phyloP scores from a whole-genome alignment of 2,329 filamentous ascomycete species.

The Aspergillus sp. region DNA sequence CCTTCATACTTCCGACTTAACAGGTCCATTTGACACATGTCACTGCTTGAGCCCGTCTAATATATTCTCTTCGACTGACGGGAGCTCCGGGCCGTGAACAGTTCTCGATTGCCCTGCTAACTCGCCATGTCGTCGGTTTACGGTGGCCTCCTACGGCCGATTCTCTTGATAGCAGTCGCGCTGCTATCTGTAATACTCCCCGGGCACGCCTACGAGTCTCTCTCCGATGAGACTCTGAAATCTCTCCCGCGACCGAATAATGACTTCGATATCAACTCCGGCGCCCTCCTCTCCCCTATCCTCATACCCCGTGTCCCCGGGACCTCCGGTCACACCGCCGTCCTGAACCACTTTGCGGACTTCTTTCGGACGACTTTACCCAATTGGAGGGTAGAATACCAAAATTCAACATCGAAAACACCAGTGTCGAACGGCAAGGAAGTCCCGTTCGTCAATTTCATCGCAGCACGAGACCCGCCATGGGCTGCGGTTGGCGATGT shows the following conservation, averaged over 20 bases:
- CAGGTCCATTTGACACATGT: not conserved
- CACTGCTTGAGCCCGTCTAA: not conserved
- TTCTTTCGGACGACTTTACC: slow-evolving; percentile 74
- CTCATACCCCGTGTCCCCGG: slow-evolving; percentile 83
- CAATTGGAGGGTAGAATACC: slow-evolving; percentile 70
- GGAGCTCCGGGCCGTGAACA: slow-evolving; percentile 2
- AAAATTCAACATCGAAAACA: slow-evolving; percentile 84
- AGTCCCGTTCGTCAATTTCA: slow-evolving; percentile 79
- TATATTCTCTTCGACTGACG: not conserved
- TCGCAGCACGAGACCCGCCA: slow-evolving; percentile 81
- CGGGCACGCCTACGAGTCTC: slow-evolving; percentile 46
- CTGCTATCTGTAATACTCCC: slow-evolving; percentile 18
- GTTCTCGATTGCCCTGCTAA: not conserved
- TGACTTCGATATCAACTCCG: slow-evolving; percentile 72
- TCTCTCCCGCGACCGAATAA: slow-evolving; percentile 63
- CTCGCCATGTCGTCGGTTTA: slow-evolving; percentile 21
- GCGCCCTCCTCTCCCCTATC: slow-evolving; percentile 75
- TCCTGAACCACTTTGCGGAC: slow-evolving; percentile 72
- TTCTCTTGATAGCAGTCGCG: slow-evolving; percentile 21
- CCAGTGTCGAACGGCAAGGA: slow-evolving; percentile 64
- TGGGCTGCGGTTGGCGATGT: slow-evolving; percentile 69
- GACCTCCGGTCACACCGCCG: slow-evolving; percentile 64
- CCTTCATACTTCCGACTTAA: too few species aligned
- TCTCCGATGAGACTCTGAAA: slow-evolving; percentile 69
- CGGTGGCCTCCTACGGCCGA: slow-evolving; percentile 20